Base-by-base conservation (phyloP, 257 asterid genomes). In the Prunella vulgaris region DNA sequence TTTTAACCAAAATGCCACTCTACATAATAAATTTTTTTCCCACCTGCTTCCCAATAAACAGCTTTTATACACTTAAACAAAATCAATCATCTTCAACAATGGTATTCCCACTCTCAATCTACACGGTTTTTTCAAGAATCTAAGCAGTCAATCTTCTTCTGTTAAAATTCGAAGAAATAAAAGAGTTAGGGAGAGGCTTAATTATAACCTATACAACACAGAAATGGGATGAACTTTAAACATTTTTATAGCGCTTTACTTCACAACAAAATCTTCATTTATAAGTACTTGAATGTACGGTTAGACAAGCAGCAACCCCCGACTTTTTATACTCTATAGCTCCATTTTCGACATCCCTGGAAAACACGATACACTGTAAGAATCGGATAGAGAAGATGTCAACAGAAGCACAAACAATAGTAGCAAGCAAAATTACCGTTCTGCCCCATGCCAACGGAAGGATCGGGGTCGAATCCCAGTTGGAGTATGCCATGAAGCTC, bases 111-210 rank as follows among this genome's bases (percentile, higher is more conserved):
- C 61, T 64, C 77, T 73, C 76, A 57, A 83, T 88, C 65, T 84
- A 83, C 85, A 83, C 51, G 67, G 25, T 69, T 81, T n/a, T n/a
- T n/a, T 74, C 60, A 63, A 66, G 60, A 74, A 78, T 75, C 84
- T 76, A 77, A 60, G 21, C 73, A 80, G 79, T 81, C 79, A 75
- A 59, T 76, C 82, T 82, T 84, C 96, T 88, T 90, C 96, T 82
- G 76, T 84, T 86, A 90, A 88, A 90, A 90, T 59, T 80, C 89
- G 90, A 88, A 86, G 95, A 84, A 85, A 25, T 25, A 79, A 79
- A 78, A 81, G 74, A 71, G 93, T 83, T 79, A 82, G 78, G 57
- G 15, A 22, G 42, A 32, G 62, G 84, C 58, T 51, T 81, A 66
- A 79, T 76, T 64, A 82, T 30, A 77, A 76, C 86, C 93, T 90